Evolutionary conservation across 2,329 filamentous ascomycete genomes (phyloP), one percentile per base, ranked within the genome.

Genomic region (Pyrenophora graminea): DNA sequence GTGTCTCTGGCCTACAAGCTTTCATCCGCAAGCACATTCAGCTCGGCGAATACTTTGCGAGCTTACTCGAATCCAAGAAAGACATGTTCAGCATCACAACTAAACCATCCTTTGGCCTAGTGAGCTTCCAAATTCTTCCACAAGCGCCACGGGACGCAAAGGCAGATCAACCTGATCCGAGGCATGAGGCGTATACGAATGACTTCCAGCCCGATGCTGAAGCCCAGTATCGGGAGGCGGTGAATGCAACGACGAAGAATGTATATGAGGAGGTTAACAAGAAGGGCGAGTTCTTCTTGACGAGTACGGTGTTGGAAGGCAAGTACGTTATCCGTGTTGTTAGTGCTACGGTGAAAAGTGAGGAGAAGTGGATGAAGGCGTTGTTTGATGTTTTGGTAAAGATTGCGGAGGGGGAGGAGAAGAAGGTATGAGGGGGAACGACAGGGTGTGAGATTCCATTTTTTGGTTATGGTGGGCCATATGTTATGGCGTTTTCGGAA

Each of bases 261-360:
- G 83, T 96, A 10, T 93, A 90, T 63, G 88, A 94, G 64, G 72
- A 78, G 19, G 82, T 96, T 23, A 93, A 95, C 63, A 77, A 79
- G 3, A 77, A 82, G 6, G 90, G 90, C 1, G 85, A 90, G 71
- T 88, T 96, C 48, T 97, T 90, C 73, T 76, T 97, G 19, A 97
- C 91, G 0, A 87, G 85, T 36, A 88, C 87, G 1, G 82, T 91
- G 4, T 80, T 96, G 10, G 84, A 83, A 7, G 88, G 85, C 1
- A 79, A 85, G 17, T 90, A 90, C 71, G 87, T 88, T 1, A 95
- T 97, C 54, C 81, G 93, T 0, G 84, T 97, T 32, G 87, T 93
- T 18, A 91, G 89, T 49, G 87, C 83, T 0, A 89, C 88, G 62
- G 77, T 82, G 19, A 77, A 83, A 34, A 84, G 87, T 0, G 86